phyloP scores from a whole-genome alignment of 352 stramenopile species.

The Phytopythium oedochilum region DNA sequence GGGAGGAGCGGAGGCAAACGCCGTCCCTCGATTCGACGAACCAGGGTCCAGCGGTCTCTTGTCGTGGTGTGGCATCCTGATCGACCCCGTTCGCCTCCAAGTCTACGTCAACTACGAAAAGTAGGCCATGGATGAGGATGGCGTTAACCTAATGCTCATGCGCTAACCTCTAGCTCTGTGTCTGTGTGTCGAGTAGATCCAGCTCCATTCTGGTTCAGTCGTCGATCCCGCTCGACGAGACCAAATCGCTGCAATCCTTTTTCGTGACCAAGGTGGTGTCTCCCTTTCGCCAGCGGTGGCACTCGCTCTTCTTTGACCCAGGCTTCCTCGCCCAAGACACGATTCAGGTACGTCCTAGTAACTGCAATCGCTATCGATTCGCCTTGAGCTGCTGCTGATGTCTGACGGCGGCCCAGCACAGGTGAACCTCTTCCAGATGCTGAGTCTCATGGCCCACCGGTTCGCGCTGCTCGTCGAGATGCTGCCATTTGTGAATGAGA shows the following conservation, averaged over 20 bases:
- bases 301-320: conserved; percentile 59
- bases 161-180: background rate
- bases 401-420: background rate
- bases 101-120: conserved; percentile 80
- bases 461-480: conserved; percentile 51
- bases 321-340: conserved; percentile 29
- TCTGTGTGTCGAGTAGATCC: conserved; percentile 12
- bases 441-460: conserved; percentile 37
- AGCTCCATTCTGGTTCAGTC: conserved; percentile 26
- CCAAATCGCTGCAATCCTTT: conserved; percentile 36
- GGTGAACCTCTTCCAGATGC: conserved; percentile 62
- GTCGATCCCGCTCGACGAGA: conserved; percentile 59
- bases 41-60: conserved; percentile 14
- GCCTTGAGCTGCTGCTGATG: too few species aligned
- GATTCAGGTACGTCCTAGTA: conserved; percentile 32
- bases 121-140: too few species aligned
- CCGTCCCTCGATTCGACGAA: conserved; percentile 18
- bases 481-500: conserved; percentile 42
- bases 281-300: conserved; percentile 62
- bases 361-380: too few species aligned
- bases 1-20: background rate
- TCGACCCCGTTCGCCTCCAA: conserved; percentile 51
- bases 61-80: conserved; percentile 65
- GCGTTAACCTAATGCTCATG: too few species aligned
- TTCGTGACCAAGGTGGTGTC: conserved; percentile 67